Evolutionary conservation across 352 stramenopile genomes (phyloP), one percentile per base, ranked within the genome.

Genomic region (Phytophthora sp.): DNA sequence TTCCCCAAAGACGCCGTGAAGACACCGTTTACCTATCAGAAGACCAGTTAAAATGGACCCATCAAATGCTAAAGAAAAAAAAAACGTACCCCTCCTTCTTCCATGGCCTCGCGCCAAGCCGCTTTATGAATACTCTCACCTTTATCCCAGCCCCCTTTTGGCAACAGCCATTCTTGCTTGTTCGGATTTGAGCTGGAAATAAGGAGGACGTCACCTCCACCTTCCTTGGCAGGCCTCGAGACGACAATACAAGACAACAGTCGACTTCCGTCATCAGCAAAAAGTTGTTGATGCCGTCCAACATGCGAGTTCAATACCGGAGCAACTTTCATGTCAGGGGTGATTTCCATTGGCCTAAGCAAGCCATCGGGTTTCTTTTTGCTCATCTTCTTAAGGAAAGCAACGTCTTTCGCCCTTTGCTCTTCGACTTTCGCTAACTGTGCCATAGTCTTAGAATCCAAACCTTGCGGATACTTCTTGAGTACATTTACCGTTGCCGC

Each of bases 131-230:
- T 6, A 5, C 6, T 32, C 13, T 49, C 41, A 11, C 41, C 41
- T 6, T 34, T 5, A 15, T 49, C 41, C 41, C 41, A 49, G 12
- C 41, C 41, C 9, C 41, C 41, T 5, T 49, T 49, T 4, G 41
- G 41, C 23, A 49, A n/a, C 24, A 49, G 12, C 21, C 21, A 49
- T 3, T 49, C 41, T 8, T 34, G 31, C 24, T 49, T 49, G 5
- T 21, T 49, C 23, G 41, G 41, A 15, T 49, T 49, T 10, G 41
- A 49, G 24, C 41, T 49, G 4, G 41, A 49, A 49, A 49, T 49
- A 15, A 49, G 41, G 9, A 49, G 24, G 11, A 49, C 41, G 4
- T 49, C 41, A 13, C 21, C 23, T 11, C 41, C 41, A 15, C 41
- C 41, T 20, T 34, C 23, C 13, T 49, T 21, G 4, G 41, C 41